Percentiles rank a stretch among this genome's conserved stretches.
phyloP scores from a whole-genome alignment of 192 early-diverging fungal species.

The Thamnidium elegans region DNA sequence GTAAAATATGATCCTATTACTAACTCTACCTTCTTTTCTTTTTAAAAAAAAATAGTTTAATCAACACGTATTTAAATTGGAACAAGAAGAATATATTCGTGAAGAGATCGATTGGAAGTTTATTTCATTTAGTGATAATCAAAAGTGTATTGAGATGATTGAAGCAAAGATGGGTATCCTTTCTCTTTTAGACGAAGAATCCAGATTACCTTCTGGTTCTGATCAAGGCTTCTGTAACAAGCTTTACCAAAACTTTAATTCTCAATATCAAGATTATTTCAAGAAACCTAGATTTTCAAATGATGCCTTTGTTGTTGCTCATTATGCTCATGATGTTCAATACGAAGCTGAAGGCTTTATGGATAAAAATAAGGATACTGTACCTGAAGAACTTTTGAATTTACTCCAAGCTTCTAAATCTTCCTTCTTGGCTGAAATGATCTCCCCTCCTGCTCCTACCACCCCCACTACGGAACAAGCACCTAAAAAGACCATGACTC shows the following conservation, averaged over 20 bases:
- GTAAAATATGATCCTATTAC: background rate
- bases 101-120: constrained; percentile 98
- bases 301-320: constrained; percentile 86
- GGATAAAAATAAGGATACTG: constrained; percentile 99
- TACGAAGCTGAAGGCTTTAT: constrained; percentile 96
- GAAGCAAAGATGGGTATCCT: constrained; percentile 94
- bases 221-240: constrained; percentile 86
- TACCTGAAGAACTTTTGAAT: constrained; percentile 86
- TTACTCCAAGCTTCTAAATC: constrained; percentile 75
- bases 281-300: constrained; percentile 91
- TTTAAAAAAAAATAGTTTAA: constrained; percentile 91
- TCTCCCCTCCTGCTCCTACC: constrained; percentile 54
- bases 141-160: constrained; percentile 98
- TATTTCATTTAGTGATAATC: constrained; percentile 98
- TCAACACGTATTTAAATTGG: constrained; percentile 98
- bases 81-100: constrained; percentile 96
- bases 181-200: constrained; percentile 88
- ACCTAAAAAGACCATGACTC: constrained; percentile 47
- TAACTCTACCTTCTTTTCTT: background rate
- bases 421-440: constrained; percentile 77
- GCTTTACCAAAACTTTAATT: constrained; percentile 81
- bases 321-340: constrained; percentile 93
- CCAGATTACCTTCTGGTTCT: constrained; percentile 78
- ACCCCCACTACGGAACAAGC: constrained; percentile 32
- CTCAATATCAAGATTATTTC: constrained; percentile 75